Conservation (phyloP, 768 basidiomycete genomes). For the Amanita inopinata region DNA sequence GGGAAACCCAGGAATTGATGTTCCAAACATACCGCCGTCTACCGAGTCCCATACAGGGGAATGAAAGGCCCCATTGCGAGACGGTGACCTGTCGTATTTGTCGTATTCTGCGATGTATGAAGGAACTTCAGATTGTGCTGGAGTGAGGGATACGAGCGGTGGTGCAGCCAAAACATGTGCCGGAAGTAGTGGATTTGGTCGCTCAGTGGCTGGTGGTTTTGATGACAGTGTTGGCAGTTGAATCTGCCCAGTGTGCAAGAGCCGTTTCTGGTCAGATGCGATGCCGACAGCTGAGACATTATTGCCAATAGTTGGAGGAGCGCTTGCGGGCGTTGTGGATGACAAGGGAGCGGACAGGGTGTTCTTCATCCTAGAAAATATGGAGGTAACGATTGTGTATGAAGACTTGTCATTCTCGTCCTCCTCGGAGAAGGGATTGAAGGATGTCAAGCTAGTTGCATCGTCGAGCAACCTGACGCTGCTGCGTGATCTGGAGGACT, state of each 20-base stretch:
- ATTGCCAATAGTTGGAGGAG: conserved; percentile 21
- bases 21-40: conserved; percentile 53
- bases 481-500: conserved; percentile 52
- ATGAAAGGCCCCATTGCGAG: conserved; percentile 38
- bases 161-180: conserved; percentile 57
- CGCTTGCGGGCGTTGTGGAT: conserved; percentile 35
- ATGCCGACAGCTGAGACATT: conserved; percentile 20
- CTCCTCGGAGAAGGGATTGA: conserved; percentile 90
- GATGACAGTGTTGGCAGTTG: conserved; percentile 39
- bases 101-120: conserved; percentile 62
- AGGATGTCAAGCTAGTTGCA: conserved; percentile 69
- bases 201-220: conserved; percentile 39
- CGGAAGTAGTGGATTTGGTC: conserved; percentile 46
- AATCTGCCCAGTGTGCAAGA: conserved; percentile 37
- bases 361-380: conserved; percentile 76
- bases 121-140: conserved; percentile 71
- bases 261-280: conserved; percentile 47
- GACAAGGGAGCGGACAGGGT: conserved; percentile 62
- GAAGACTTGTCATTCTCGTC: conserved; percentile 86
- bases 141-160: conserved; percentile 77
- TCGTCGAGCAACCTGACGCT: conserved; percentile 51
- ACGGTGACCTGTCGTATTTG: conserved; percentile 50
- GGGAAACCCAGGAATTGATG: conserved; percentile 85
- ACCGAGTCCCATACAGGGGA: conserved; percentile 45
- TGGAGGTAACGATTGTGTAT: conserved; percentile 72